Base-by-base conservation (phyloP, 805 yeast species). In the Myxozyma lipomycoides region DNA sequence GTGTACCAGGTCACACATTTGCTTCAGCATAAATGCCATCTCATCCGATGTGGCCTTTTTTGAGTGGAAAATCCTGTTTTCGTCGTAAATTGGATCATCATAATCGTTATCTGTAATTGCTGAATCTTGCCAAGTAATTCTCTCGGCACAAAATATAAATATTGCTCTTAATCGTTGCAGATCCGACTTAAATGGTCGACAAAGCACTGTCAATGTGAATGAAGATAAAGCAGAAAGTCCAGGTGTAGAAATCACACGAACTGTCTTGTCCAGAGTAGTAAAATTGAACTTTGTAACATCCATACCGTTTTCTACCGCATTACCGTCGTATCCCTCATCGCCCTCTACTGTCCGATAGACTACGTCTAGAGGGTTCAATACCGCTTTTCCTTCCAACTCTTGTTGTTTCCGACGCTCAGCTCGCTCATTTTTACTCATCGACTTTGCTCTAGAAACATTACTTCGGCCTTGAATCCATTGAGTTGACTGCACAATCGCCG, bases 1-100 rank as follows among this genome's bases (percentile, higher is more conserved):
- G 9, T 83, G 82, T 44, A 90, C 70, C 0, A 83, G 74, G 47
- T 77, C 81, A 42, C 91, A 79, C 71, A 93, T 78, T 51, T 79
- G 78, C 54, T 82, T 81, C 66, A 88, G 85, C 19, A 88, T 68
- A 72, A 84, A 81, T 7, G 93, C 87, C 49, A 91, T 66, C 62
- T 88, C 95, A 59, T 78, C 83, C 1, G 87, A 68, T 46, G 76
- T 80, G 45, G 81, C 91, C 62, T 73, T 78, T 53, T 76, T 77
- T 50, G 69, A 70, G 39, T 68, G 66, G 63, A 72, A 64, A 1
- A 68, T 62, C 3, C 63, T 46, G 15, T 58, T 46, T 22, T 64
- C 36, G 6, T 62, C 54, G 12, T 50, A 56, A 12, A 49, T 49
- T 23, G 48, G 34, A 19, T 60, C 65, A 34, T 60, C 62, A 18